Base-by-base conservation (phyloP, 2,329 filamentous ascomycete species). In the Rhytidhysteron rufulum region DNA sequence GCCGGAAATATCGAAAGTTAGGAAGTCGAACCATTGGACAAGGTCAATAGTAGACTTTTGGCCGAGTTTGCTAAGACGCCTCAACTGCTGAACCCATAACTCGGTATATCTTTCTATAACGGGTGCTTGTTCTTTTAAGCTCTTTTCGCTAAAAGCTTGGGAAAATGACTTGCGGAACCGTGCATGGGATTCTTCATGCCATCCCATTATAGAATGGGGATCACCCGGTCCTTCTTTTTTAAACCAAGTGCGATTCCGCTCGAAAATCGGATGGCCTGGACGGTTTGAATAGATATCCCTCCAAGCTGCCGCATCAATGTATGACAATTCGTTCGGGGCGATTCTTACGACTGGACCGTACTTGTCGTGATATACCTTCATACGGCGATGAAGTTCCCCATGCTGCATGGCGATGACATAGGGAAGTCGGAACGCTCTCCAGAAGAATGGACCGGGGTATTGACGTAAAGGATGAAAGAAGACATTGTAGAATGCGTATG, bases 1-100 rank as follows among this genome's bases (percentile, higher is more conserved):
- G 0, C 64, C 63, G 36, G 68, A 60, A 16, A 69, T 54, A 39
- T 69, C 63, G 40, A 68, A 69, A 2, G 58, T 63, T 5, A 56
- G 52, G 36, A 49, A 65, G 34, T 62, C 66, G 37, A 53, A 58
- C 58, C 60, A 68, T 10, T 50, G 45, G 3, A 46, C 48, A 39
- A 68, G 47, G 29, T 66, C 49, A 8, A 63, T 45, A 10, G 19
- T 18, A 7, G 7, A 6, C 19, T 37, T 37, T 6, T 37, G 13
- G 7, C 30, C 11, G n/a, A 20, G 30, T 32, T 37, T 29, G 13
- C 36, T 11, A 11, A 7, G 36, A 20, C 13, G 29, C 17, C 24
- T 32, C 13, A 31, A 30, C 21, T 33, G 15, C 21, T 29, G 17
- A 15, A 38, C 22, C 7, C 7, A 25, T 7, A 8, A 15, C 34